Evolutionary conservation across 2,329 filamentous ascomycete species (phyloP), one percentile per base, ranked within the genome.

Genomic region (Akanthomyces uredinophilus): DNA sequence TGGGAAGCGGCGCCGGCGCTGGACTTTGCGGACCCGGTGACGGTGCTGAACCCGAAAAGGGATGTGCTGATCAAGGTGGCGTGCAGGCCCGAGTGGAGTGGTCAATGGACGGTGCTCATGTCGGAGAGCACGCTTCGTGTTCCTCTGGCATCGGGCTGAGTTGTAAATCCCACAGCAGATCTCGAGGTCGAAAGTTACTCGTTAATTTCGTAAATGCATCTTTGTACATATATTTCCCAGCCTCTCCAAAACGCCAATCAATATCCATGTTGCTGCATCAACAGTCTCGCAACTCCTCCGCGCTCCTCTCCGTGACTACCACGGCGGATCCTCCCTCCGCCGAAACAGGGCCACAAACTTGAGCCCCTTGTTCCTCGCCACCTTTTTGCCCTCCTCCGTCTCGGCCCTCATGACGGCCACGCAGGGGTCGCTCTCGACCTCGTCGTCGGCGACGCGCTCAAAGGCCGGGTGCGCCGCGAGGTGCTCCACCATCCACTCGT

Each of bases 341-440:
- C 89, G 84, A 74, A 95, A 99, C 55, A 96, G 85, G 46, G 92
- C 94, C 53, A 98, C 89, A 76, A 90, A 96, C 77, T 98, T 99
- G 71, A 87, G 85, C 0, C 95, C 95, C 47, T 90, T 86, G 76
- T 98, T 96, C 72, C 95, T 85, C 68, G 87, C 86, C 16, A 99
- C 95, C 79, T 99, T 99, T 80, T 96, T 97, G 39, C 93, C 92
- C 78, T 99, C 96, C 75, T 99, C 95, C 4, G 96, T 99, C 77
- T 95, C 92, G 41, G 82, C 83, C 70, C 78, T 82, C 91, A 95
- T 96, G 60, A 90, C 80, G 62, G 77, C 77, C 7, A 94, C 89
- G 71, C 89, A 92, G 65, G 85, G 81, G 72, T 94, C 89, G 35
- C 77, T 79, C 63, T 88, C 85, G 68, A 86, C 81, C 65, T 91